Evolutionary conservation across 305 asterid genomes (phyloP).

Genomic region (Fraxinus greggii): DNA sequence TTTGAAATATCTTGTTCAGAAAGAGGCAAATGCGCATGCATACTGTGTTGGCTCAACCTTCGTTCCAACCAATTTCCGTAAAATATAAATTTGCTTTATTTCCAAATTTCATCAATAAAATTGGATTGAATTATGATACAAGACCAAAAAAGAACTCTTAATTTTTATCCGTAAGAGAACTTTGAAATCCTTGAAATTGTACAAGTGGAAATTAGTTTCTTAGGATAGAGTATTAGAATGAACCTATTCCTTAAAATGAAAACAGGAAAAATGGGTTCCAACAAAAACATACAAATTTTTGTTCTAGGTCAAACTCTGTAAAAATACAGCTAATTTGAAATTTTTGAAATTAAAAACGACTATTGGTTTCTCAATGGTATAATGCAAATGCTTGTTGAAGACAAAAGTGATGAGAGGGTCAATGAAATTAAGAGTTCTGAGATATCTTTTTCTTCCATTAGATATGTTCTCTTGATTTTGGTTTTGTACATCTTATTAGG

Average conservation of each 20-base stretch:
- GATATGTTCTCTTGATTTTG: slow-evolving; percentile 15
- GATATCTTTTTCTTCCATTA: not conserved
- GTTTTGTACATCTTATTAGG: slow-evolving; percentile 18
- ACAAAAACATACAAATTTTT: not conserved
- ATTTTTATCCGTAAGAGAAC: not conserved
- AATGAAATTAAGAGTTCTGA: not conserved
- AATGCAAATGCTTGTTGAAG: slow-evolving; percentile 7
- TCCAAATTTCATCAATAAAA: not conserved
- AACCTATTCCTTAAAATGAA: not conserved
- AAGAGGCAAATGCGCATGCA: not conserved
- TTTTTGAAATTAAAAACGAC: not conserved
- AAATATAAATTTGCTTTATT: not conserved
- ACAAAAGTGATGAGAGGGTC: not conserved
- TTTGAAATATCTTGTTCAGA: not conserved
- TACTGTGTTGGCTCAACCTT: not conserved
- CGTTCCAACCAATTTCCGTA: not conserved
- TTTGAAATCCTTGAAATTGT: not conserved
- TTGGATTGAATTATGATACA: not conserved
- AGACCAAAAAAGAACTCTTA: not conserved
- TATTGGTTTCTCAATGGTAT: slow-evolving; percentile 13
- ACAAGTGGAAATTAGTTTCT: not conserved
- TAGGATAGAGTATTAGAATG: not conserved
- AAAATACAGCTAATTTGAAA: not conserved
- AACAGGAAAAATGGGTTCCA: not conserved
- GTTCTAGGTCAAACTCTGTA: not conserved